phyloP scores from a whole-genome alignment of 345 rosid genomes.

The Eucalyptus virginea region DNA sequence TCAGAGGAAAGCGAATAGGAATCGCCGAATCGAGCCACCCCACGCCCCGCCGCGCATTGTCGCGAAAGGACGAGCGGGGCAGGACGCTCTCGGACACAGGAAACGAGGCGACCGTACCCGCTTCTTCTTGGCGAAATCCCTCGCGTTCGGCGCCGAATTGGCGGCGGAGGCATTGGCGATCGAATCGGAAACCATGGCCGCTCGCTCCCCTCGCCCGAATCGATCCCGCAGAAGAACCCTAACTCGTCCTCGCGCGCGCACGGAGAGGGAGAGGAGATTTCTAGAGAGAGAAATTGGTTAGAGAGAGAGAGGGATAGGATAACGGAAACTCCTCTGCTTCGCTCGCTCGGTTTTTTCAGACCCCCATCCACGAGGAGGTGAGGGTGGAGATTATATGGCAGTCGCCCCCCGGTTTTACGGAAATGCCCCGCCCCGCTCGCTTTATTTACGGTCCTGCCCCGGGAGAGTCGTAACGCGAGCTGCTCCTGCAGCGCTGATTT shows the following conservation, averaged over 20 bases:
- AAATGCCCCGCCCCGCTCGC: neutral
- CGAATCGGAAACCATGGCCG: conserved; percentile 29
- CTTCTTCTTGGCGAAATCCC: conserved; percentile 71
- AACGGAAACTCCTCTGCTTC: conserved; percentile 45
- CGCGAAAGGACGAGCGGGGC: neutral
- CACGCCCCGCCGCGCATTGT: neutral
- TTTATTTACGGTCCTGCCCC: neutral
- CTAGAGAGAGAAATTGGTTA: neutral
- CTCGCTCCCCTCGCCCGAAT: neutral
- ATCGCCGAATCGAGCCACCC: neutral
- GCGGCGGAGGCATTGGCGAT: conserved; percentile 41
- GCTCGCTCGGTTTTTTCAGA: neutral
- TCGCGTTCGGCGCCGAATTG: conserved; percentile 32
- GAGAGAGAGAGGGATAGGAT: conserved; percentile 17
- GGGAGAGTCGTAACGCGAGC: neutral
- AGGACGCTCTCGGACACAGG: neutral
- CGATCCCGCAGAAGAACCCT: conserved; percentile 27
- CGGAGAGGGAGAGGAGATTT: conserved; percentile 3
- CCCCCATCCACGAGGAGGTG: neutral
- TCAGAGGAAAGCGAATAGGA: neutral
- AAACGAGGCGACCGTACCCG: conserved; percentile 27
- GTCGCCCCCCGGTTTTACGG: neutral
- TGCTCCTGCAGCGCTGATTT: neutral
- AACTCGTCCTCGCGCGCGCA: neutral
- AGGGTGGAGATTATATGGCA: neutral